Conservation (phyloP, 257 asterid species). For the Solanum chaucha region DNA sequence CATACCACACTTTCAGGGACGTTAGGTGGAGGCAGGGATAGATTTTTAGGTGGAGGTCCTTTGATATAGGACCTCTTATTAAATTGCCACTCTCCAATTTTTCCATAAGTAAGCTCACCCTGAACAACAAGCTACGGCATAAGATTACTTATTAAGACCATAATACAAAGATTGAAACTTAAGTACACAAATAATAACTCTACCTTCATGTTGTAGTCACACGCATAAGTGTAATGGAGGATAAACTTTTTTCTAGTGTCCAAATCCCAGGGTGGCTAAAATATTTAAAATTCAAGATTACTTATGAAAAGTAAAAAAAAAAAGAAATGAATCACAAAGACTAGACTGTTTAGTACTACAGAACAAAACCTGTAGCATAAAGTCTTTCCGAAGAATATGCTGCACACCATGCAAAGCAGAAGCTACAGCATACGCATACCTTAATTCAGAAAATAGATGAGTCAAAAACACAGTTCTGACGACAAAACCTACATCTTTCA, state of each 20-base stretch:
- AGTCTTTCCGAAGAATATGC: constrained; percentile 45
- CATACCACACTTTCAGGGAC: constrained; percentile 63
- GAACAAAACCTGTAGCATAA: constrained; percentile 56
- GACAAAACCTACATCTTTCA: not conserved
- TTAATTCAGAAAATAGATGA: constrained; percentile 4
- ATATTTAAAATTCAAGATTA: not conserved
- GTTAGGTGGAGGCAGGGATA: constrained; percentile 55
- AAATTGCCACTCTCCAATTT: constrained; percentile 55
- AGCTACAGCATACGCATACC: constrained; percentile 74
- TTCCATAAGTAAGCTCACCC: constrained; percentile 51
- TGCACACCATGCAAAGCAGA: constrained; percentile 62
- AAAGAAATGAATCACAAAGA: too few relatives aligned
- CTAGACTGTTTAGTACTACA: not conserved
- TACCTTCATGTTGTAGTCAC: constrained; percentile 57
- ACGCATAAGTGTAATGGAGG: constrained; percentile 54
- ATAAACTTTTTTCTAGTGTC: constrained; percentile 34
- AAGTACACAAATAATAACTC: not conserved
- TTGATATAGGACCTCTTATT: constrained; percentile 38
- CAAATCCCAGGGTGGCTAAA: constrained; percentile 71
- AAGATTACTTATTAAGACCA: not conserved
- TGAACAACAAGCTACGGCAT: constrained; percentile 2
- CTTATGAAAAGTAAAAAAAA: not conserved
- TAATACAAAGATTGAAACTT: not conserved
- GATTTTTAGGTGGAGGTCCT: constrained; percentile 44
- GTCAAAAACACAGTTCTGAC: not conserved